These are phyloP conservation scores for Hirsutella rhossiliensis DNA, from an alignment of 2,329 filamentous ascomycete genomes.

Conservation along the genomic window DNA sequence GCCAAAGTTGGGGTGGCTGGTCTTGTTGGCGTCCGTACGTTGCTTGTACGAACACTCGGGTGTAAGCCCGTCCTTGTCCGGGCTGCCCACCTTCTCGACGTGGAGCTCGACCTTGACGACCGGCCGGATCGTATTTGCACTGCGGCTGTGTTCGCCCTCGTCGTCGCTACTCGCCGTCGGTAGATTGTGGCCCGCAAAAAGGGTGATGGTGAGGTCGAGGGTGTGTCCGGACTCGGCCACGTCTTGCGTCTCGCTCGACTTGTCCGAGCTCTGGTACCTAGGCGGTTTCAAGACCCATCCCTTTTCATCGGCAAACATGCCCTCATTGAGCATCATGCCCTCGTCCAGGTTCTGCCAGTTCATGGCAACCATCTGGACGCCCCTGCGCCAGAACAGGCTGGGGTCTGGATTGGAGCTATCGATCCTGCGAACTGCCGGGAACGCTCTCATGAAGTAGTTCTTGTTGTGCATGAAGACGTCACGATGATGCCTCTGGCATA, in stretches of 20 bases:
- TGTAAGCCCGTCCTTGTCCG: conserved; percentile 13
- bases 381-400: conserved; percentile 79
- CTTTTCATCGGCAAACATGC: conserved; percentile 81
- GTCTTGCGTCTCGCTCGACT: conserved; percentile 25
- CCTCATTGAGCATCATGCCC: conserved; percentile 92
- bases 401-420: conserved; percentile 93
- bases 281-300: conserved; percentile 81
- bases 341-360: conserved; percentile 96
- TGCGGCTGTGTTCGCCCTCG: conserved; percentile 19
- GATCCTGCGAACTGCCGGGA: conserved; percentile 67
- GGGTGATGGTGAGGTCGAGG: conserved; percentile 56
- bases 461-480: conserved; percentile 83
- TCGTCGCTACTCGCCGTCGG: conserved; percentile 18
- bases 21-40: conserved; percentile 40
- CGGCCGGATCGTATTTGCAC: conserved; percentile 41
- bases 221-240: conserved; percentile 35
- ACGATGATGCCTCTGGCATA: conserved; percentile 49
- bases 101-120: conserved; percentile 73
- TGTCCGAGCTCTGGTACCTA: conserved; percentile 49
- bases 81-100: conserved; percentile 47
- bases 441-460: conserved; percentile 79
- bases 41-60: conserved; percentile 47
- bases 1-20: conserved; percentile 54
- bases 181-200: conserved; percentile 68
- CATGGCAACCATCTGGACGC: conserved; percentile 93